These are phyloP conservation scores for Cyclotella choctawhatcheeana DNA, from an alignment of 108 stramenopile species.

Conservation along the genomic window DNA sequence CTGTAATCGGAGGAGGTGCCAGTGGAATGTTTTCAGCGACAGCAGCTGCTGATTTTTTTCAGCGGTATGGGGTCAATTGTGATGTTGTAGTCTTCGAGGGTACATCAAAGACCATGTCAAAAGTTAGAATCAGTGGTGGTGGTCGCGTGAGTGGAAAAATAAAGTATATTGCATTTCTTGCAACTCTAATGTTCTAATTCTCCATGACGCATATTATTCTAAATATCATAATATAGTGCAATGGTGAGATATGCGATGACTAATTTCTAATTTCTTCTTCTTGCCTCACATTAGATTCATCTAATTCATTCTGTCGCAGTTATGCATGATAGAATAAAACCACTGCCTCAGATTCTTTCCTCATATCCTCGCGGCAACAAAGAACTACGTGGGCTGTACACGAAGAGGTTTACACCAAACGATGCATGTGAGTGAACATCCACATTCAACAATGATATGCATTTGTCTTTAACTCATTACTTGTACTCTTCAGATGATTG, in stretches of 20 bases:
- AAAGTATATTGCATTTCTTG: not conserved
- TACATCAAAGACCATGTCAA: conserved; percentile 72
- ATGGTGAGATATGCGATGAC: conserved; percentile 1
- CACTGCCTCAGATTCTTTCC: conserved; percentile 68
- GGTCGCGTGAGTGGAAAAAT: conserved; percentile 54
- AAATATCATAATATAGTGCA: not conserved
- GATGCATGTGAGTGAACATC: no score
- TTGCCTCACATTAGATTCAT: not conserved
- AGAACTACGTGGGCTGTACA: conserved; percentile 83
- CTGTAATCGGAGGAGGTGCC: conserved; percentile 65
- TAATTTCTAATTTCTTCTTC: not conserved
- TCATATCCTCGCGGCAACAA: conserved; percentile 90
- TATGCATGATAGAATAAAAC: conserved; percentile 87
- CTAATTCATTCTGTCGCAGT: conserved; percentile 16
- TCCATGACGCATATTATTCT: not conserved
- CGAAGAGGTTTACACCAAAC: conserved; percentile 75
- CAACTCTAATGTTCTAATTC: not conserved
- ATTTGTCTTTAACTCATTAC: no score
- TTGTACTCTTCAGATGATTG: no score
- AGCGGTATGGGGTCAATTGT: not conserved
- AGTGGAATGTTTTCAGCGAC: conserved; percentile 66
- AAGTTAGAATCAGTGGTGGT: conserved; percentile 94
- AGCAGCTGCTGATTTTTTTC: conserved; percentile 50
- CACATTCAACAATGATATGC: no score
- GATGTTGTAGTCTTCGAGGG: conserved; percentile 90